Conservation (phyloP, 495 filamentous ascomycete species). For the Penicillium ochrochloron region DNA sequence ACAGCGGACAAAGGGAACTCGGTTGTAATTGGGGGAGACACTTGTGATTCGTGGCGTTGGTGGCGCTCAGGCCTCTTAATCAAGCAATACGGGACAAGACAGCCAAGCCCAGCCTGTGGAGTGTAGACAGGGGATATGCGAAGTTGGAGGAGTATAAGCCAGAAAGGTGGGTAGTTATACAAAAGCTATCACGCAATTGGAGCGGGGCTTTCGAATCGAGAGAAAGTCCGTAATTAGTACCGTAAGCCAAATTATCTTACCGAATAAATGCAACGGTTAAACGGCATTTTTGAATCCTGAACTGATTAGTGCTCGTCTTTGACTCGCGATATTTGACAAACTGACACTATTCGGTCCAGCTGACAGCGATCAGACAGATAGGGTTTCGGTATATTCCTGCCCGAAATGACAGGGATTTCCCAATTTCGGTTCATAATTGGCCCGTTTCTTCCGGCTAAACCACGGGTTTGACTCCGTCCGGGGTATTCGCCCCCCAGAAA, state of each 20-base stretch:
- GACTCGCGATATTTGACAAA: neutral
- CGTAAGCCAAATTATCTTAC: neutral
- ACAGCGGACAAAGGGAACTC: neutral
- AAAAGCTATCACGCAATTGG: constrained; percentile 7
- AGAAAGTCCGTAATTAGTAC: neutral
- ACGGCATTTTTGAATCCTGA: neutral
- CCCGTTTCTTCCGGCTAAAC: neutral
- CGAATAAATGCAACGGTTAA: neutral
- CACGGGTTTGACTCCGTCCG: constrained; percentile 8
- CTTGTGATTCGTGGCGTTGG: neutral
- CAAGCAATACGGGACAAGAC: constrained; percentile 21
- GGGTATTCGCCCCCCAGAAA: constrained; percentile 12
- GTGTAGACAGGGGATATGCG: neutral
- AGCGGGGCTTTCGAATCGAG: neutral
- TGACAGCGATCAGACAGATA: neutral
- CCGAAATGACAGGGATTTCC: constrained; percentile 12
- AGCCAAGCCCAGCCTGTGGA: constrained; percentile 1
- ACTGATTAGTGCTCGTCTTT: neutral
- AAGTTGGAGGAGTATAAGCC: neutral
- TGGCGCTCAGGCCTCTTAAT: constrained; percentile 7
- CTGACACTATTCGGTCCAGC: neutral
- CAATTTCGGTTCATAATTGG: constrained; percentile 12
- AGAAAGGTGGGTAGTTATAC: constrained; percentile 12
- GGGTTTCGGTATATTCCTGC: constrained; percentile 12
- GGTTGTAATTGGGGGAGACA: neutral